phyloP scores from a whole-genome alignment of 176 grass and related monocot species.

The Rhynchospora tenuis region DNA sequence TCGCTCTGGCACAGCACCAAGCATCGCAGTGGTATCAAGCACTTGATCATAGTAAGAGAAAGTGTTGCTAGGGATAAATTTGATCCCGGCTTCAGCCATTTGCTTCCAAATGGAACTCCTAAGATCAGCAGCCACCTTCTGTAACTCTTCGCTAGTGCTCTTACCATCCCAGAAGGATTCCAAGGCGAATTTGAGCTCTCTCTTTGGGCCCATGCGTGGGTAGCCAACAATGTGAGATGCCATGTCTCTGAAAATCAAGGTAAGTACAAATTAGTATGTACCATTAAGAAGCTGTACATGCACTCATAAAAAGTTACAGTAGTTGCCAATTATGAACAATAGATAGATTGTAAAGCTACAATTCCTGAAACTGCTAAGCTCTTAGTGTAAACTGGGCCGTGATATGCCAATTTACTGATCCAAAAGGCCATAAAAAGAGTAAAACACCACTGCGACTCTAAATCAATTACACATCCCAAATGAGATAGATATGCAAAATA shows the following conservation, averaged over 20 bases:
- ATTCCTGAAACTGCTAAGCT: too few species aligned
- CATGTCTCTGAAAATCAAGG: slow-evolving; percentile 44
- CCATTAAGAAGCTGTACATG: too few species aligned
- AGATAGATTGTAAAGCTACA: too few species aligned
- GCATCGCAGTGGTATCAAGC: slow-evolving; percentile 89
- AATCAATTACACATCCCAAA: too few species aligned
- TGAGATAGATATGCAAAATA: too few species aligned
- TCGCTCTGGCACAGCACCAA: slow-evolving; percentile 82
- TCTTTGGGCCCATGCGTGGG: slow-evolving; percentile 96
- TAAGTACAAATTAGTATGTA: too few species aligned
- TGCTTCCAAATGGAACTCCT: slow-evolving; percentile 89
- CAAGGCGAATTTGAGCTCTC: slow-evolving; percentile 95
- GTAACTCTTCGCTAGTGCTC: slow-evolving; percentile 69
- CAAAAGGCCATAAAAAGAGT: too few species aligned
- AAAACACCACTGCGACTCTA: too few species aligned
- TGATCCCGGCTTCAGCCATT: slow-evolving; percentile 79
- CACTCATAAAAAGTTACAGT: too few species aligned
- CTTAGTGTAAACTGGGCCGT: too few species aligned
- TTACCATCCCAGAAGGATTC: slow-evolving; percentile 99
- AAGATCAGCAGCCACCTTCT: slow-evolving; percentile 73
- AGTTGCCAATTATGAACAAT: too few species aligned
- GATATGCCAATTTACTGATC: too few species aligned
- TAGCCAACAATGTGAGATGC: slow-evolving; percentile 95
- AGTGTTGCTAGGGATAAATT: slow-evolving; percentile 93
- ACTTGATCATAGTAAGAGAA: slow-evolving; percentile 98